Conservation (phyloP, 768 basidiomycete species). For the Strobilomyces confusus region DNA sequence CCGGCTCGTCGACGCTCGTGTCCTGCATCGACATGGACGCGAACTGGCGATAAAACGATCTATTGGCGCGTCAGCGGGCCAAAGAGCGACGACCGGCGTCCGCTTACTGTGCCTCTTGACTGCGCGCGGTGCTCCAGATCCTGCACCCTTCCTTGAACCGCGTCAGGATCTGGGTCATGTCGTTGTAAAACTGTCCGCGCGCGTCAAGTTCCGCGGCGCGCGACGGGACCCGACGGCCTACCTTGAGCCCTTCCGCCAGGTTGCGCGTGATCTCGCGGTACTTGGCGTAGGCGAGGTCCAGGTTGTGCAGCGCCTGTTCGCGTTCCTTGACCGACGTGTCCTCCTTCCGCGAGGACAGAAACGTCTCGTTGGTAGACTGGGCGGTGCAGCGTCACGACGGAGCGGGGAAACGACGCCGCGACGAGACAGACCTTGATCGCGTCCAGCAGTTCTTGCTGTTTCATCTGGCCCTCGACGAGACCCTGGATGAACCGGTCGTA, state of each 20-base stretch:
- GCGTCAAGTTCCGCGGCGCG: neutral
- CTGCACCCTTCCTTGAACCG: conserved; percentile 75
- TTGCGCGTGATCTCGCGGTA: conserved; percentile 83
- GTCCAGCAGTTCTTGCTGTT: conserved; percentile 63
- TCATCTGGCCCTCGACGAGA: conserved; percentile 47
- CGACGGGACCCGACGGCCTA: conserved; percentile 20
- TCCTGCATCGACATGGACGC: conserved; percentile 33
- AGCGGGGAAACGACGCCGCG: neutral
- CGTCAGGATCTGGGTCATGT: conserved; percentile 65
- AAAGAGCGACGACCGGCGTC: too few relatives aligned
- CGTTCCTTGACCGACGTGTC: conserved; percentile 76
- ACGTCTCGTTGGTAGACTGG: conserved; percentile 65
- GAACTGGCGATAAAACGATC: conserved; percentile 20
- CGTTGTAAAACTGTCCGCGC: conserved; percentile 79
- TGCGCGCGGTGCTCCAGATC: conserved; percentile 67
- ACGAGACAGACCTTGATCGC: conserved; percentile 58
- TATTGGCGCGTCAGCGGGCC: neutral
- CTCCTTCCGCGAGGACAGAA: conserved; percentile 72
- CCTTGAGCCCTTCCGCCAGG: conserved; percentile 85
- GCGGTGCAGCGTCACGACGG: neutral
- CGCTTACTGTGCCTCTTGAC: conserved; percentile 71
- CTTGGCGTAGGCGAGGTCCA: conserved; percentile 83
- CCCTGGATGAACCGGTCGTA: conserved; percentile 73
- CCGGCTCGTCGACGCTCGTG: conserved; percentile 4
- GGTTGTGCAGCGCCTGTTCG: conserved; percentile 74